Percentiles rank a stretch among this genome's conserved stretches.
Evolutionary conservation across 441 rosid genomes (phyloP).

Genomic region (California macrophylla): DNA sequence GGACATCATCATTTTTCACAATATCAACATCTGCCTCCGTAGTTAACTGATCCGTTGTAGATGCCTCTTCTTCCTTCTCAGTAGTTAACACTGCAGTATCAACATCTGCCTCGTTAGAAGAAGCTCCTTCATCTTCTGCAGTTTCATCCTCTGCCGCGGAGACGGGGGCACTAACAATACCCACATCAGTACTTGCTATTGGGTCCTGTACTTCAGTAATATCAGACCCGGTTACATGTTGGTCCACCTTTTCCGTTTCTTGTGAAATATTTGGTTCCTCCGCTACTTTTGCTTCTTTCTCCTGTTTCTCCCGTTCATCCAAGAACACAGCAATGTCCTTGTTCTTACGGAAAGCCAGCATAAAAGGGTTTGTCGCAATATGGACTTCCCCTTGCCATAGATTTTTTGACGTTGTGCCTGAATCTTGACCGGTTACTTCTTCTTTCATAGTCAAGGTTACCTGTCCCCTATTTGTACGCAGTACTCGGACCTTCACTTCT

Average conservation of each 20-base stretch:
- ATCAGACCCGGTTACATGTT: slow-evolving; percentile 21
- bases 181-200: slow-evolving; percentile 18
- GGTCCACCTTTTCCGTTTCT: slow-evolving; percentile 16
- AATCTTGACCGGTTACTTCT: slow-evolving; percentile 13
- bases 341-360: slow-evolving; percentile 63
- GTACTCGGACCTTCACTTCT: slow-evolving; percentile 63
- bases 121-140: slow-evolving; percentile 20
- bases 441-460: slow-evolving; percentile 81
- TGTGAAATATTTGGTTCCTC: slow-evolving; percentile 19
- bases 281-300: slow-evolving; percentile 23
- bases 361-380: slow-evolving; percentile 64
- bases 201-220: slow-evolving; percentile 23
- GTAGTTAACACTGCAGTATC: background rate
- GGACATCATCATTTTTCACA: slow-evolving; percentile 15
- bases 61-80: background rate
- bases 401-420: too few relatives aligned
- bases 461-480: slow-evolving; percentile 56
- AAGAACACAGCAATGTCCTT: slow-evolving; percentile 63
- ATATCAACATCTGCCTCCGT: background rate
- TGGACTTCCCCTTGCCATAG: slow-evolving; percentile 56
- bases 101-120: slow-evolving; percentile 16
- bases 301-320: slow-evolving; percentile 48
- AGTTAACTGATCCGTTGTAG: background rate
- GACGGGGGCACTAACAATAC: slow-evolving; percentile 16
- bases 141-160: slow-evolving; percentile 18